Base-by-base conservation (phyloP, 352 stramenopile genomes). In the Phytophthora cactorum region DNA sequence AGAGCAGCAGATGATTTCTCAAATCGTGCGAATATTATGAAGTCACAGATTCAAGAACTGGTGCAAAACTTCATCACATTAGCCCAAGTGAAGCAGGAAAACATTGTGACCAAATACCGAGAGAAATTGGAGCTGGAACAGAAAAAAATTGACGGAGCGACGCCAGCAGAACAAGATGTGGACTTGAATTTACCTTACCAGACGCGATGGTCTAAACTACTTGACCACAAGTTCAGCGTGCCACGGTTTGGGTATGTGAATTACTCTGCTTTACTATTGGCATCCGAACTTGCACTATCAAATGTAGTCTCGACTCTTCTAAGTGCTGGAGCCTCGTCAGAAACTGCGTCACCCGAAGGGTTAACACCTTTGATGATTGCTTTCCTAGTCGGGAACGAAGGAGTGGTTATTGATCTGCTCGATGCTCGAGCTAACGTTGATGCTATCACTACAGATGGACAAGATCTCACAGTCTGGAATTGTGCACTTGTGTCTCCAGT, bases 331-430 rank as follows among this genome's bases (percentile, higher is more conserved):
- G 80, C 78, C n/a, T 74, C 52, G 0, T 34, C 77, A 0, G 67
- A 88, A 12, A 68, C 59, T 0, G 39, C 45, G 3, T 79, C 82
- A 4, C 27, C 68, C 4, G 65, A 78, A 10, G 72, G 76, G 4
- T 70, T 77, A 5, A 91, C 78, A 0, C 74, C 80, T 5, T 55
- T 95, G 4, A 92, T 92, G 83, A 58, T 86, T 17, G 79, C 83
- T 3, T 73, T 92, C 4, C 55, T 90, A 15, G 74, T 75, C 11
- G 78, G 80, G 2, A 73, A 87, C 5, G 67, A 74, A 64, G 63
- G 66, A 52, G 66, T 87, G 15, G 51, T 74, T 0, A 52, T 59
- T 12, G 58, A 66, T 32, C 49, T 91, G 8, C 62, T 88, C 7
- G 22, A 61, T 1, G 63, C 66, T 11, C 62, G 66, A 11, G 81